phyloP scores from a whole-genome alignment of 495 filamentous ascomycete genomes.

The Usnea hakonensis region DNA sequence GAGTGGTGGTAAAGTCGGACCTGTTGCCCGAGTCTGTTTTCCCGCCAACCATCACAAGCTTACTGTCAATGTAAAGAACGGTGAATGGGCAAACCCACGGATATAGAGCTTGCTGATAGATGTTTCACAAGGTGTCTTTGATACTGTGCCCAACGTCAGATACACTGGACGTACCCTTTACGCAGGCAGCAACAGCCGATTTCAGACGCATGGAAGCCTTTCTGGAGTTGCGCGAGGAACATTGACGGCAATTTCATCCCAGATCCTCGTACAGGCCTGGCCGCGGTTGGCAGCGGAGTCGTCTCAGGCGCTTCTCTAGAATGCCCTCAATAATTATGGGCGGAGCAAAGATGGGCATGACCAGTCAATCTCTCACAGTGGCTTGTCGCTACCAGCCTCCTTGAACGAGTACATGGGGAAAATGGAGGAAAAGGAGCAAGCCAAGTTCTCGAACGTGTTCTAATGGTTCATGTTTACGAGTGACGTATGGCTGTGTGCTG shows the following conservation, averaged over 20 bases:
- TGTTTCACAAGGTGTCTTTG: neutral
- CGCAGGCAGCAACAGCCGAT: neutral
- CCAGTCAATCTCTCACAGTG: neutral
- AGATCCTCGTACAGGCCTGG: neutral
- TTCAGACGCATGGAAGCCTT: neutral
- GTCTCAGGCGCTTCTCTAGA: neutral
- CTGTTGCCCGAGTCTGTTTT: neutral
- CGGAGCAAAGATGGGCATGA: neutral
- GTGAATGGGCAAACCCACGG: neutral
- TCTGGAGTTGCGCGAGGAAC: neutral
- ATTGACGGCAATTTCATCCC: neutral
- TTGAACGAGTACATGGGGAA: neutral
- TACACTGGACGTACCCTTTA: neutral
- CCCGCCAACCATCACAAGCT: neutral
- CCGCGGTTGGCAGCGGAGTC: too few relatives aligned
- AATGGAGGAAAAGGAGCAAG: neutral
- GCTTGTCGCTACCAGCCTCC: neutral
- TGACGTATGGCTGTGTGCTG: neutral
- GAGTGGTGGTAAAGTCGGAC: slow-evolving; percentile 40
- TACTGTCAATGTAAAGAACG: neutral
- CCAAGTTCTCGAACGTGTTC: neutral
- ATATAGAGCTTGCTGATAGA: neutral
- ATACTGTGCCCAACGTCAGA: too few relatives aligned
- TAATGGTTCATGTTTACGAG: neutral
- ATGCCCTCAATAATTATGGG: neutral